These are phyloP conservation scores for Floccularia luteovirens DNA, from an alignment of 768 basidiomycete species.

Conservation along the genomic window DNA sequence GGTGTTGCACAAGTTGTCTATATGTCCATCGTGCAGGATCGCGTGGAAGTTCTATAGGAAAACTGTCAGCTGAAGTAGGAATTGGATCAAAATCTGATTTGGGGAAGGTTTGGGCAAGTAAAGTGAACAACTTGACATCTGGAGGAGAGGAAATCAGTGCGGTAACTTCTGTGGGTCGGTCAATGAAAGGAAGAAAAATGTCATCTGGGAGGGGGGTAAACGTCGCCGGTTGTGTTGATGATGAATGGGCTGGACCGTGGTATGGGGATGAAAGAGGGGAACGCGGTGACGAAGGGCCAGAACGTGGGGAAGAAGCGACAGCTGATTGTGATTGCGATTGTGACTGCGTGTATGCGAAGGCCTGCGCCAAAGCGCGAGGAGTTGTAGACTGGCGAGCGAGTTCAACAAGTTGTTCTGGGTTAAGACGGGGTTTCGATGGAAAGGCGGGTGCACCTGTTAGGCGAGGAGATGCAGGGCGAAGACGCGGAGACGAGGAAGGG, in stretches of 20 bases:
- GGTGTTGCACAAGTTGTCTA: slow-evolving; percentile 57
- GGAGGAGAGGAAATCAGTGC: slow-evolving; percentile 58
- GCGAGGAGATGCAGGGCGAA: slow-evolving; percentile 42
- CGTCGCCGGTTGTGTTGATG: slow-evolving; percentile 35
- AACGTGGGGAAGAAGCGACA: too few species aligned
- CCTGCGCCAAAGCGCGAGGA: slow-evolving; percentile 18
- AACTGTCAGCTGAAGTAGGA: slow-evolving; percentile 13
- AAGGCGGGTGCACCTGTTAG: slow-evolving; percentile 22
- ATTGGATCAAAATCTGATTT: slow-evolving; percentile 11
- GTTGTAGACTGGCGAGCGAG: slow-evolving; percentile 58
- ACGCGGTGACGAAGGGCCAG: slow-evolving; percentile 16
- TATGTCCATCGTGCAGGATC: slow-evolving; percentile 71
- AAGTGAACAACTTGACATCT: slow-evolving; percentile 62
- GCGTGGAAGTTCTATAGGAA: slow-evolving; percentile 24
- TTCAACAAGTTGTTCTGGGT: slow-evolving; percentile 70
- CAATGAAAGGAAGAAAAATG: slow-evolving; percentile 80
- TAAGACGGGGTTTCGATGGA: slow-evolving; percentile 40
- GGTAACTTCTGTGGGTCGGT: slow-evolving; percentile 70
- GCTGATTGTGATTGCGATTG: slow-evolving; percentile 7
- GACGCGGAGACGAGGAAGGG: slow-evolving; percentile 35
- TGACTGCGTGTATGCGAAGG: too few species aligned
- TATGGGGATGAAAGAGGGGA: slow-evolving; percentile 11
- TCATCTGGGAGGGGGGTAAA: slow-evolving; percentile 74
- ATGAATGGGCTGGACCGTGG: slow-evolving; percentile 11
- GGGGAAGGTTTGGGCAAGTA: slow-evolving; percentile 67